phyloP scores from a whole-genome alignment of 495 filamentous ascomycete species.

The Penicillium lividum region DNA sequence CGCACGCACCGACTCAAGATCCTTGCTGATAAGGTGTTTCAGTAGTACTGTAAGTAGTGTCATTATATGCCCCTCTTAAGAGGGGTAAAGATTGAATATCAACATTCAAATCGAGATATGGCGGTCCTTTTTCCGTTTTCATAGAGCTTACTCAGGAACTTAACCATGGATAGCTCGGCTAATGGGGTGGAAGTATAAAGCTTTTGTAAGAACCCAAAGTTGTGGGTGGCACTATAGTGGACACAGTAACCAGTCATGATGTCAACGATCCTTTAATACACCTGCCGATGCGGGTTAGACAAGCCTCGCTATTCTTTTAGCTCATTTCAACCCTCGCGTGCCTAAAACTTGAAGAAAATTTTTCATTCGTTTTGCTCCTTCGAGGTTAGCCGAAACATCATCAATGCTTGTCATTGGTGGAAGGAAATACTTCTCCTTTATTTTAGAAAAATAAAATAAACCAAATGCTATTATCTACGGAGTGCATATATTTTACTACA shows the following conservation, averaged over 20 bases:
- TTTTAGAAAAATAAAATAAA: no score
- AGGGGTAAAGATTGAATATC: slow-evolving; percentile 12
- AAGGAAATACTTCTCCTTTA: slow-evolving; percentile 4
- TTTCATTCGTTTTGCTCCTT: slow-evolving; percentile 9
- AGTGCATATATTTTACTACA: not conserved
- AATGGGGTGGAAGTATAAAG: slow-evolving; percentile 7
- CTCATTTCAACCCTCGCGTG: slow-evolving; percentile 6
- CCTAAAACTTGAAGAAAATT: slow-evolving; percentile 4
- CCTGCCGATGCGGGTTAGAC: not conserved
- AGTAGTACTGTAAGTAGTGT: not conserved
- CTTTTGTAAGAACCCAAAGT: not conserved
- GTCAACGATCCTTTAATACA: slow-evolving; percentile 13
- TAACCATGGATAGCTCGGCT: not conserved
- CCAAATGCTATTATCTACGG: no score
- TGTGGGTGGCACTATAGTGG: slow-evolving; percentile 4
- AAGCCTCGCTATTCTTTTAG: not conserved
- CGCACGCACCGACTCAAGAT: slow-evolving; percentile 21
- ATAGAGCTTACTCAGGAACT: no score
- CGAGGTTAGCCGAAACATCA: slow-evolving; percentile 16
- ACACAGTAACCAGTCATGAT: slow-evolving; percentile 14
- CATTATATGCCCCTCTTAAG: slow-evolving; percentile 7
- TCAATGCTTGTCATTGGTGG: slow-evolving; percentile 18
- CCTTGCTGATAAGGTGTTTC: slow-evolving; percentile 7
- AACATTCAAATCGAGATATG: not conserved
- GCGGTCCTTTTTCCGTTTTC: no score